These are phyloP conservation scores for Vaccinium macrocarpon DNA, from an alignment of 148 eudicot genomes.

Conservation along the genomic window DNA sequence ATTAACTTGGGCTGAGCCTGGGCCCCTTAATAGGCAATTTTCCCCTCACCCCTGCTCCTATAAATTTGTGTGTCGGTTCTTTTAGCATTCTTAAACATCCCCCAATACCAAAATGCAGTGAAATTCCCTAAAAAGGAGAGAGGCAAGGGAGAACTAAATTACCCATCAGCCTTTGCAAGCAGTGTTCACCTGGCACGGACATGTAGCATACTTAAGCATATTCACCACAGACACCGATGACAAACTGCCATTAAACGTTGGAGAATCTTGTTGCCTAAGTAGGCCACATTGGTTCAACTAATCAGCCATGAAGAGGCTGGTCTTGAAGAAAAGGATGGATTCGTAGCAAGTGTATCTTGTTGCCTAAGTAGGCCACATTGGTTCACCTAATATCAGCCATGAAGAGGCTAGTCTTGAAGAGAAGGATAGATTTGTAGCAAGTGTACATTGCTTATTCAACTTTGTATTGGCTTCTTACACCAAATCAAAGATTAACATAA, in stretches of 20 bases:
- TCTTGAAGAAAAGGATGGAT: neutral
- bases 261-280: neutral
- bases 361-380: neutral
- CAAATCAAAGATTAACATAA: neutral
- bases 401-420: constrained; percentile 1
- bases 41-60: neutral
- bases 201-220: neutral
- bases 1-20: too few species aligned
- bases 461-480: neutral
- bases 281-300: neutral
- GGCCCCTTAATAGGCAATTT: neutral
- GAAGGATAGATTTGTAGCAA: neutral
- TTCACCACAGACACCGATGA: neutral
- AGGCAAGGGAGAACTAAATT: neutral
- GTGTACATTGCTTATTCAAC: neutral
- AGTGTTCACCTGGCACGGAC: neutral
- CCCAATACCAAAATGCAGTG: neutral
- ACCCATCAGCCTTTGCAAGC: neutral
- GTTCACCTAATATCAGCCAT: neutral
- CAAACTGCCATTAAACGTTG: neutral
- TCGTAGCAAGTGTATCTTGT: neutral
- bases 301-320: neutral
- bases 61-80: too few species aligned
- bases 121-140: neutral
- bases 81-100: too few species aligned